Base-by-base conservation (phyloP, 2,329 filamentous ascomycete genomes). In the Pseudodiploospora longispora region DNA sequence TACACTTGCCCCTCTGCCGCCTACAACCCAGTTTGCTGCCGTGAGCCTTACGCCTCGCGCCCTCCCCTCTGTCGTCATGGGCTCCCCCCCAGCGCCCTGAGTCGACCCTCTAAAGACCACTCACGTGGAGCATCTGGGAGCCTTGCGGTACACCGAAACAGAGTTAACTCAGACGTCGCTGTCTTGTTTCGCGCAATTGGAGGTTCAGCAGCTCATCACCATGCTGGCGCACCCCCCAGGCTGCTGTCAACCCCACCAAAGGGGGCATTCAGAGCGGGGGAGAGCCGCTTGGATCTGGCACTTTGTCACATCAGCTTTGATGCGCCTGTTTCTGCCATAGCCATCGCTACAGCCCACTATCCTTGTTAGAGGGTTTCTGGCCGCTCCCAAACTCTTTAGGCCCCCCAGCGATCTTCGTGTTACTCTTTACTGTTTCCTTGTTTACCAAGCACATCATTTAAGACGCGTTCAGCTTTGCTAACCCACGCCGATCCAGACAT, bases 41-140 rank as follows among this genome's bases (percentile, higher is more conserved):
- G 41, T 38, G 49, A 45, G 42, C 47, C 42, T 40, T 45, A 43
- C 47, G 38, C 38, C 42, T 36, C 42, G 49, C 59, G 56, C 57
- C 55, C 55, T 50, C 55, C 53, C 59, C 60, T 59, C 63, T 65
- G 60, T 67, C 64, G 63, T 66, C 64, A 67, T 67, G 62, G 55
- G 56, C 57, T 53, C 55, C 56, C 50, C 54, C 55, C 37, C 38
- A 36, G 42, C 38, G 19, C 41, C 30, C 36, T 35, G 27, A 10
- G 32, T 8, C 27, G 34, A 37, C 30, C 42, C 36, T 36, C 33
- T 27, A 44, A 33, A 44, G 42, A 30, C 41, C 3, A 37, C 45
- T 43, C 41, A 34, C 35, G 29, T 41, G 38, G 38, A 32, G 29
- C 34, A 30, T 28, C 29, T 35, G 29, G 19, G 31, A 27, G 29